Evolutionary conservation across 1,284 basidiomycete genomes (phyloP).

Genomic region (Tylopilus orsonianus): DNA sequence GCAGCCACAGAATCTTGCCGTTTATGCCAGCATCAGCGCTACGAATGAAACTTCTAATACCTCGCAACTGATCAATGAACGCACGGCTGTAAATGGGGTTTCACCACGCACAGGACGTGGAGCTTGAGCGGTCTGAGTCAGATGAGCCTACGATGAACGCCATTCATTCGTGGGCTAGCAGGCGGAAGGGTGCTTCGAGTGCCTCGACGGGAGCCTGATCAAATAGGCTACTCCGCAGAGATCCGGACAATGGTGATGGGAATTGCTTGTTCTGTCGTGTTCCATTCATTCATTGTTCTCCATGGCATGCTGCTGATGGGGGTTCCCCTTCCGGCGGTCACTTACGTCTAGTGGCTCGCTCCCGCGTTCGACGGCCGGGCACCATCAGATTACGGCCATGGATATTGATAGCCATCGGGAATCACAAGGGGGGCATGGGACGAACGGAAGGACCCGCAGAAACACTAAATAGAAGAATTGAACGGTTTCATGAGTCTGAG

Average conservation of each 20-base stretch:
- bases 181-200: conserved; percentile 11
- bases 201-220: conserved; percentile 14
- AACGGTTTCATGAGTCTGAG: conserved; percentile 23
- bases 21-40: conserved; percentile 26
- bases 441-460: conserved; percentile 21
- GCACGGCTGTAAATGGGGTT: conserved; percentile 13
- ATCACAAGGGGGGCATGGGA: conserved; percentile 20
- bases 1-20: conserved; percentile 28
- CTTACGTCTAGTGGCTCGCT: conserved; percentile 35
- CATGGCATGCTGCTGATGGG: conserved; percentile 23
- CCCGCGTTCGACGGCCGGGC: conserved; percentile 29
- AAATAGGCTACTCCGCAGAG: conserved; percentile 21
- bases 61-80: conserved; percentile 24
- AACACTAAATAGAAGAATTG: conserved; percentile 33
- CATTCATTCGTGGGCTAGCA: conserved; percentile 23
- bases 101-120: conserved; percentile 34
- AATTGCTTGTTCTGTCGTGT: conserved; percentile 17
- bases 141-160: conserved; percentile 17
- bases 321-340: conserved; percentile 30
- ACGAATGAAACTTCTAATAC: conserved; percentile 16
- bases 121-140: conserved; percentile 27
- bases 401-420: conserved; percentile 26
- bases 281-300: conserved; percentile 28
- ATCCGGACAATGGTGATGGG: conserved; percentile 18
- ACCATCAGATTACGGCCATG: conserved; percentile 12